Evolutionary conservation across 305 asterid genomes (phyloP).

Genomic region (Stenogyne calaminthoides): DNA sequence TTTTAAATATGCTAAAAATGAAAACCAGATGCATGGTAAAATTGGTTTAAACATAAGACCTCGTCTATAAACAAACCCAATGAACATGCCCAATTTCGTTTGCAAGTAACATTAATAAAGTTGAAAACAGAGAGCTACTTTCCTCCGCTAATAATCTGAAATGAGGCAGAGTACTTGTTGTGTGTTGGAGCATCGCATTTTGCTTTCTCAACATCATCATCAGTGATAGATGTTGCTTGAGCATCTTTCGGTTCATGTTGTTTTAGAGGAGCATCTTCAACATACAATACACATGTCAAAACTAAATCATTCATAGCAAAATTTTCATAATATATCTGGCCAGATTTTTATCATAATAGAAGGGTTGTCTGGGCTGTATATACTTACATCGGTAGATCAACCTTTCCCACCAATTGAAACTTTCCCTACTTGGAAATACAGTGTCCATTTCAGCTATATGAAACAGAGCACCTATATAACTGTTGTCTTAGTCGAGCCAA

Average conservation of each 20-base stretch:
- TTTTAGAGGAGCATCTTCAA: slow-evolving; percentile 8
- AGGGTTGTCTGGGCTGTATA: too few relatives aligned
- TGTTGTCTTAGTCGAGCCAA: neutral
- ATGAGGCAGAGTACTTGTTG: neutral
- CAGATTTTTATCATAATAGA: too few relatives aligned
- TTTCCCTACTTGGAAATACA: slow-evolving; percentile 5
- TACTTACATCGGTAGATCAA: slow-evolving; percentile 14
- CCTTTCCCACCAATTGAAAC: slow-evolving; percentile 21
- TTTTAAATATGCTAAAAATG: too few relatives aligned
- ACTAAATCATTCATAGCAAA: neutral
- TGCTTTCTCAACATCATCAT: neutral
- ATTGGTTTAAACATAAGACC: too few relatives aligned
- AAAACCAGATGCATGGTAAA: too few relatives aligned
- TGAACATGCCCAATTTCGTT: too few relatives aligned
- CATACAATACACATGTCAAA: neutral
- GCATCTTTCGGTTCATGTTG: neutral
- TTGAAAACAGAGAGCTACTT: neutral
- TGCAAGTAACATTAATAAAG: too few relatives aligned
- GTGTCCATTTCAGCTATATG: neutral
- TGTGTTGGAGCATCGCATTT: neutral
- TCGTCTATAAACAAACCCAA: too few relatives aligned
- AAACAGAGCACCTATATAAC: neutral
- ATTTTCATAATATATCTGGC: neutral
- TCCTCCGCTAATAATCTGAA: neutral
- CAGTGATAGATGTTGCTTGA: neutral